Evolutionary conservation across 140 eudicot species (phyloP), one percentile per base, ranked within the genome.

Genomic region (Senecio squalidus): DNA sequence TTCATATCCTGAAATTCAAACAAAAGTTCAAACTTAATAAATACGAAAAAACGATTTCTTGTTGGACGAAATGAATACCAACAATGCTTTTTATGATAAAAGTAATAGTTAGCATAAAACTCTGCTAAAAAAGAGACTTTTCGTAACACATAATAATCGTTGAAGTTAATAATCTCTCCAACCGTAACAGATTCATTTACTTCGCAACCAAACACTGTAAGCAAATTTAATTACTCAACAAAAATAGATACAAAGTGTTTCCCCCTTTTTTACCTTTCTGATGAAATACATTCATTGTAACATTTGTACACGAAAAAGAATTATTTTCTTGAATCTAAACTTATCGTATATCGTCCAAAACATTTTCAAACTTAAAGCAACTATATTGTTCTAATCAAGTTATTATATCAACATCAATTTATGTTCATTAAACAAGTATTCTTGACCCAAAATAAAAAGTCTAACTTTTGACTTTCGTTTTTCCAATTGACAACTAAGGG

Each of bases 1-100:
- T 87, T 68, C 16, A 85, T 78, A 51, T 87, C 88, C 98, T 92
- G 75, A 55, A 48, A 18, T 28, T 58, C 23, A 45, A 34, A 47
- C 26, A 60, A 48, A 58, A 46, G 38, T 26, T n/a, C 22, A 18
- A 36, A 17, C 29, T 39, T 39, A 44, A 6, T 52, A 40, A 21
- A 39, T 31, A 58, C 39, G 23, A 17, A 55, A 44, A 21, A 41
- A 9, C 28, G 5, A 11, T n/a, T 31, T 3, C 9, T n/a, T 36
- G 69, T 24, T 64, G 50, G 33, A 33, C 7, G 56, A 49, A 31
- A 64, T 46, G 24, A 47, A 20, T 31, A 18, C 49, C 36, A 62
- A 21, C 8, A 20, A 9, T n/a, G 6, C 34, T 44, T 60, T 28
- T 62, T 30, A 30, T 46, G n/a, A n/a, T 21, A 28, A 44, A 53